Base-by-base conservation (phyloP, 1,284 basidiomycete species). In the Pulchroboletus neoregius region DNA sequence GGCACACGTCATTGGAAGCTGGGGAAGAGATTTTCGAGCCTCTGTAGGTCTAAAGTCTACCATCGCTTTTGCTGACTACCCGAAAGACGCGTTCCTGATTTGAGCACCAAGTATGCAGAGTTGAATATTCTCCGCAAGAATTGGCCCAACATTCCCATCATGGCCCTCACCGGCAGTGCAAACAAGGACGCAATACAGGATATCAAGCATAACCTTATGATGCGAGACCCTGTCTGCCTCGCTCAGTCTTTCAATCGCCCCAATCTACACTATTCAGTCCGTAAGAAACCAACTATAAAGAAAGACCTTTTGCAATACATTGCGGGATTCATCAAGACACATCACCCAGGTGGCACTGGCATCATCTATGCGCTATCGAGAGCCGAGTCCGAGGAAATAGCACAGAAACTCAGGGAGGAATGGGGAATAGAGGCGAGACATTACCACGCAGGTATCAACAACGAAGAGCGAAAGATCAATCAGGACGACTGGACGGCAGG, bases 161-260 rank as follows among this genome's bases (percentile, higher is more conserved):
- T 97, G 81, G 96, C 95, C 0, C 75, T 99, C 38, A 98, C 96
- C 0, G 96, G 94, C 2, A 98, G 95, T 0, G 96, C 94, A 1
- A 91, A 88, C 52, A 71, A 76, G 39, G 75, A 83, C 43, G 87
- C 88, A 2, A 79, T 87, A 49, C 72, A 80, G 26, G 94, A 98
- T 62, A 89, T 99, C 62, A 79, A 88, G 48, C 64, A 71, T 9
- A 79, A 79, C 16, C 79, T 98, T 9, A 69, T 75, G n/a, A 79
- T 96, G 46, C 55, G 58, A 16, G 62, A 75, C 39, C 85, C 83
- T 51, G 71, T 77, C 23, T 73, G 76, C 16, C 75, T 94, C 40
- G 79, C 74, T 5, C 85, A 91, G 55, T 96, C 94, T 0, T 95
- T 97, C 73, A 98, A 99, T 60, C 87, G 96, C 0, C 77, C 84